Evolutionary conservation across 2,329 filamentous ascomycete species (phyloP), one percentile per base, ranked within the genome.

Genomic region (Fusarium xyrophilum): DNA sequence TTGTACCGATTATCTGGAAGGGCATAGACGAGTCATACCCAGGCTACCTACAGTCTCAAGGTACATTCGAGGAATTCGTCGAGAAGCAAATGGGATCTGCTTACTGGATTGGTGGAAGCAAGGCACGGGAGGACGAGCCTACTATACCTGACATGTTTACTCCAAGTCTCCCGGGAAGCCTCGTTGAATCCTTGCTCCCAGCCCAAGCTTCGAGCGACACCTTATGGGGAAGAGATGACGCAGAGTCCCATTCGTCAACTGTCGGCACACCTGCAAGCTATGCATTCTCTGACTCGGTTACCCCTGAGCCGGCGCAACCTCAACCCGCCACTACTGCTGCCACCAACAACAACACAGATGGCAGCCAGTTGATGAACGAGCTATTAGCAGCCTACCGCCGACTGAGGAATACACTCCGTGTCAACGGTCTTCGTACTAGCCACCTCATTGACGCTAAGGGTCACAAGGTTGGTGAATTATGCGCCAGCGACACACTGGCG

Each of bases 1-100:
- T 99, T 80, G 79, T 99, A 38, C 96, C 96, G 0, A 93, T 99
- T 65, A 89, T 97, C 38, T 99, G 96, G 96, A 96, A 94, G 76
- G 92, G 92, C 28, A 91, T 96, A 74, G 92, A 96, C 72, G 92
- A 97, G 75, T 88, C 89, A 3, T 93, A 94, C 65, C 89, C 93
- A 1, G 90, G 92, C 6, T 84, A 88, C n/a, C 81, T 97, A 38
- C 84, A 88, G 53, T 81, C 88, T 8, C 76, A 84, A 33, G 78
- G 78, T 21, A 77, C 84, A 2, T 95, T 97, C 75, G 84, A 88
- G 6, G 83, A 88, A 1, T 96, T 93, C 82, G 80, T 97, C 17
- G 82, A 85, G 55, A 82, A 83, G 38, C 84, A 89, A 55, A 83
- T 92, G 73, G 77, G 76, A 25, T 78, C 79, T 17, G 78, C 79